These are phyloP conservation scores for Austroboletus eburneus DNA, from an alignment of 768 basidiomycete species.

Conservation along the genomic window DNA sequence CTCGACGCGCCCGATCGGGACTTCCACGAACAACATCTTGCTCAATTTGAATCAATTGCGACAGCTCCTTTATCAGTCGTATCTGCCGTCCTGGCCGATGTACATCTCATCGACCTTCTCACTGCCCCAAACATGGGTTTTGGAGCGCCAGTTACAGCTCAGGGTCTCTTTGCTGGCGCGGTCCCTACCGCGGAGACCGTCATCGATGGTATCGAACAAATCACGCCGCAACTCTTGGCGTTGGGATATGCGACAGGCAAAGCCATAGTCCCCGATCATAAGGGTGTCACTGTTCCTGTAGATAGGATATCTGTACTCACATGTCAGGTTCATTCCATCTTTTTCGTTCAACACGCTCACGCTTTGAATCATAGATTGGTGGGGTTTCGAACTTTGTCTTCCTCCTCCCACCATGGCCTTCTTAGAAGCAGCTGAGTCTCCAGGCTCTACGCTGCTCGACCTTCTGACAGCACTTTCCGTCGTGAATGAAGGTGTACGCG, in stretches of 20 bases:
- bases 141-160: conserved; percentile 65
- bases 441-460: conserved; percentile 53
- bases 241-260: conserved; percentile 73
- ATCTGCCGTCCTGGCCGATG: conserved; percentile 47
- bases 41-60: conserved; percentile 44
- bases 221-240: conserved; percentile 76
- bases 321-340: conserved; percentile 45
- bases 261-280: conserved; percentile 62
- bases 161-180: conserved; percentile 68
- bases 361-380: conserved; percentile 62
- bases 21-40: conserved; percentile 56
- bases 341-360: conserved; percentile 5
- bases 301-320: conserved; percentile 78
- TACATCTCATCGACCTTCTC: conserved; percentile 61
- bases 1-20: conserved; percentile 61
- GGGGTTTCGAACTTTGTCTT: conserved; percentile 78
- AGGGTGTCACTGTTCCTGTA: conserved; percentile 63
- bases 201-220: conserved; percentile 59
- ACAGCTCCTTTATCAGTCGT: conserved; percentile 50
- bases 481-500: conserved; percentile 70
- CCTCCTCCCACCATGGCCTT: conserved; percentile 65
- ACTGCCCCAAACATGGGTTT: conserved; percentile 61
- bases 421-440: conserved; percentile 63
- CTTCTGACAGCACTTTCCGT: conserved; percentile 70
- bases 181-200: conserved; percentile 74